Percentiles rank a stretch among this genome's conserved stretches.
These are phyloP conservation scores for Thalassiosira ordinaria DNA, from an alignment of 352 stramenopile species.

Conservation along the genomic window DNA sequence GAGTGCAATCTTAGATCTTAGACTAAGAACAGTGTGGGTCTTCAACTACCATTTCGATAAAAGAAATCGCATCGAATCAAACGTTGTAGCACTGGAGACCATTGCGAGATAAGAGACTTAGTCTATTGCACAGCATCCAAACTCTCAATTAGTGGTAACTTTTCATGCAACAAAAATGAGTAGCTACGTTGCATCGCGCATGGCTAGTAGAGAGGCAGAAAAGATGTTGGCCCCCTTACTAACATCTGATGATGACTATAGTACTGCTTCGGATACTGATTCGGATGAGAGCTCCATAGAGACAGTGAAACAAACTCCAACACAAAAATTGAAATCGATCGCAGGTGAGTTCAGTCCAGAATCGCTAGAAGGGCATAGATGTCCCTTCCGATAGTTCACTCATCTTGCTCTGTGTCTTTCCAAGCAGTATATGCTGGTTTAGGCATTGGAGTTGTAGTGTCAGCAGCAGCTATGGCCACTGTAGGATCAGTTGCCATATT, in stretches of 20 bases:
- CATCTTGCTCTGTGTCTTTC: too few relatives aligned
- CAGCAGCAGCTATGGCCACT: slow-evolving; percentile 29
- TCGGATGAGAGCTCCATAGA: slow-evolving; percentile 24
- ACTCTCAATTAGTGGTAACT: too few relatives aligned
- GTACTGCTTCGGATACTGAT: slow-evolving; percentile 15
- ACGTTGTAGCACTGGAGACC: too few relatives aligned
- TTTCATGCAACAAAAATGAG: too few relatives aligned
- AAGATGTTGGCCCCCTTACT: slow-evolving; percentile 31
- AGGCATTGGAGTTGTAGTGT: slow-evolving; percentile 22
- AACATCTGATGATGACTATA: slow-evolving; percentile 16
- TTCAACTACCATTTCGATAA: too few relatives aligned
- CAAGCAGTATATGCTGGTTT: slow-evolving; percentile 20
- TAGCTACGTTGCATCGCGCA: background rate
- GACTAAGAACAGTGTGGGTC: too few relatives aligned
- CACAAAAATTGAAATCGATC: slow-evolving; percentile 40
- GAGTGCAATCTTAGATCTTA: too few relatives aligned
- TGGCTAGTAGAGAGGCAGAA: slow-evolving; percentile 23
- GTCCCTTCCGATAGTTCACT: too few relatives aligned
- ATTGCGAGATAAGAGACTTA: too few relatives aligned
- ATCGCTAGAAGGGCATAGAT: too few relatives aligned
- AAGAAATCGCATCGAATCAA: too few relatives aligned
- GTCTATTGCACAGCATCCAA: too few relatives aligned
- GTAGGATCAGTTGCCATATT: slow-evolving; percentile 29
- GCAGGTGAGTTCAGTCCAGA: slow-evolving; percentile 26
- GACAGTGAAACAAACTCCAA: slow-evolving; percentile 30